These are phyloP conservation scores for Diaporthe destruens DNA, from an alignment of 2,329 filamentous ascomycete species.

Conservation along the genomic window DNA sequence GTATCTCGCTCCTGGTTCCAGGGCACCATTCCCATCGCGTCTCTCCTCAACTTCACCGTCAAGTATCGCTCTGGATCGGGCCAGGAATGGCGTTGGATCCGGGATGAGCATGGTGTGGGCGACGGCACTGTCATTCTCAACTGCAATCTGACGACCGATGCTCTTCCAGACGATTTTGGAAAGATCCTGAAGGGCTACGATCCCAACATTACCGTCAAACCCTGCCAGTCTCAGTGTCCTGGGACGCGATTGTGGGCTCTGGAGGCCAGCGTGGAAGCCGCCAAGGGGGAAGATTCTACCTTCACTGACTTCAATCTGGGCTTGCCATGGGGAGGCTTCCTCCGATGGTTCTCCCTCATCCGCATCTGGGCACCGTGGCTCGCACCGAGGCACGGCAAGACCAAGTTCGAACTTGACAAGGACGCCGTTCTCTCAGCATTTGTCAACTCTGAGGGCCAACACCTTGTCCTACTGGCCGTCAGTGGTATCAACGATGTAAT, in stretches of 20 bases:
- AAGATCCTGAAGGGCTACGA: conserved; percentile 71
- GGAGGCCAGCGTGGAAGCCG: conserved; percentile 66
- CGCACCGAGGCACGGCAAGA: conserved; percentile 84
- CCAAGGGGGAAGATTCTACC: conserved; percentile 69
- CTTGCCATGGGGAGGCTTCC: conserved; percentile 67
- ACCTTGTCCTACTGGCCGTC: conserved; percentile 82
- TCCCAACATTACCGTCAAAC: conserved; percentile 64
- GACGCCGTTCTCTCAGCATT: conserved; percentile 86
- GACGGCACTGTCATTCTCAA: conserved; percentile 75
- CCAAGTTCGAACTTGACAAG: conserved; percentile 76
- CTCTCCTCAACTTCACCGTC: conserved; percentile 74
- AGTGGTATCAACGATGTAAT: conserved; percentile 80
- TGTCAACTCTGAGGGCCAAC: conserved; percentile 76
- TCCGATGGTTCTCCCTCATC: conserved; percentile 84
- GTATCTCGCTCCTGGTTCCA: conserved; percentile 66
- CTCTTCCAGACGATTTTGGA: conserved; percentile 57
- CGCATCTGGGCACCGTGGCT: conserved; percentile 87
- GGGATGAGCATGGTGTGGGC: conserved; percentile 70
- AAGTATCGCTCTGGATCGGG: conserved; percentile 70
- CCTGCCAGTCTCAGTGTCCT: conserved; percentile 74
- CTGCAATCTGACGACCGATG: conserved; percentile 46
- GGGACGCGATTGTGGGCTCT: conserved; percentile 79
- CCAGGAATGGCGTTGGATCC: conserved; percentile 77
- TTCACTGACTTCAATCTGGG: conserved; percentile 71
- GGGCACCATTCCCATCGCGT: conserved; percentile 60